Percentiles rank a stretch among this genome's conserved stretches.
These are phyloP conservation scores for Vigna mungo DNA, from an alignment of 306 rosid species.

Conservation along the genomic window DNA sequence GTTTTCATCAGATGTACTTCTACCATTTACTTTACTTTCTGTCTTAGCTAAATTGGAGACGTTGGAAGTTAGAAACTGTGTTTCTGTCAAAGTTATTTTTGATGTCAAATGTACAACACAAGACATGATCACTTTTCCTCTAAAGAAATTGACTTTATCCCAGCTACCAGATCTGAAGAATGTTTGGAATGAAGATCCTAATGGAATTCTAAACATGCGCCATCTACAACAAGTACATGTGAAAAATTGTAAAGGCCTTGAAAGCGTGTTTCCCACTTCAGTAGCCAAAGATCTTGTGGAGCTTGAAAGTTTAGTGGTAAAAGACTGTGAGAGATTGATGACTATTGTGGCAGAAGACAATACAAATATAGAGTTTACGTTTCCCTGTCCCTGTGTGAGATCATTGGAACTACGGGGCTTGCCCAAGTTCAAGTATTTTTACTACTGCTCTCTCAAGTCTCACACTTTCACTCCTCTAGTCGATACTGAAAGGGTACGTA, in stretches of 20 bases:
- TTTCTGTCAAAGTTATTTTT: conserved; percentile 1
- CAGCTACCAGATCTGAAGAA: too few species aligned
- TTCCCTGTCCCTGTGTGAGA: background rate
- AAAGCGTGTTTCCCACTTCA: conserved; percentile 39
- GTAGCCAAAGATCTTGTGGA: conserved; percentile 23
- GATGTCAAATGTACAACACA: too few species aligned
- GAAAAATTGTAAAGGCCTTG: conserved; percentile 12
- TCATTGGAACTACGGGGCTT: background rate
- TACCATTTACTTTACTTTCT: conserved; percentile 27
- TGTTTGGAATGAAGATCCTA: conserved; percentile 10
- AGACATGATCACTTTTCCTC: too few species aligned
- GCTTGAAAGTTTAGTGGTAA: background rate
- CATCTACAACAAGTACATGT: conserved; percentile 1
- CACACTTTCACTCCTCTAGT: background rate
- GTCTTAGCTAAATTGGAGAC: background rate
- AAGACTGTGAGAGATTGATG: background rate
- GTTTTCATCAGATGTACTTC: background rate
- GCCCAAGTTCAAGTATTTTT: background rate
- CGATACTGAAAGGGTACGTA: background rate
- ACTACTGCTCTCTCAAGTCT: background rate
- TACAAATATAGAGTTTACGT: background rate
- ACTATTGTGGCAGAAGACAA: background rate
- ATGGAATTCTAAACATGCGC: conserved; percentile 16
- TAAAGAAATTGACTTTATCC: too few species aligned
- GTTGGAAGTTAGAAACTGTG: background rate